A percentile compares a stretch with the other conserved stretches of the same genome.
Evolutionary conservation across 2,329 filamentous ascomycete genomes (phyloP).

Genomic region (Boeremia exigua): DNA sequence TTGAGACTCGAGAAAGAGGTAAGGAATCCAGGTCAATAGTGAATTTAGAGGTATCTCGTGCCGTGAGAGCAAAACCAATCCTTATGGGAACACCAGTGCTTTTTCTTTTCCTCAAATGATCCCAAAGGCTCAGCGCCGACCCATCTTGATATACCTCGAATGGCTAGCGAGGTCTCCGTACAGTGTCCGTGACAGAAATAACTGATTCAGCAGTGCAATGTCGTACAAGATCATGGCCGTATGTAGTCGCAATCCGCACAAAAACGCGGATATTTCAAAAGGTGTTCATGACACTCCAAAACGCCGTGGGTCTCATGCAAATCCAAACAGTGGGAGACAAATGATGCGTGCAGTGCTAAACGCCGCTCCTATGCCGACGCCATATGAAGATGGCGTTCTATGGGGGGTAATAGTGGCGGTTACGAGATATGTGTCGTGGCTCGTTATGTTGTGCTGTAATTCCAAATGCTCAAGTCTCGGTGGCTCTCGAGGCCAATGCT

Average conservation of each 20-base stretch:
- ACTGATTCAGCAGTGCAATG: constrained; percentile 30
- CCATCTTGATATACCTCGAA: background rate
- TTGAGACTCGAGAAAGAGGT: too few relatives aligned
- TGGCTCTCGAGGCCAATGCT: constrained; percentile 16
- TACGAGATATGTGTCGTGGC: constrained; percentile 34
- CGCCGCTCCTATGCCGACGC: constrained; percentile 47
- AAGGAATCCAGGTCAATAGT: background rate
- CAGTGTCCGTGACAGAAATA: constrained; percentile 8
- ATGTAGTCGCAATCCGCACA: constrained; percentile 21
- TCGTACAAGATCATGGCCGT: constrained; percentile 28
- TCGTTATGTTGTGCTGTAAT: constrained; percentile 36
- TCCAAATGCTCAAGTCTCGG: constrained; percentile 29
- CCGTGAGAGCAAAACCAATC: constrained; percentile 1
- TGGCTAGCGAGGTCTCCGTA: constrained; percentile 3
- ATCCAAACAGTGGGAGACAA: constrained; percentile 29
- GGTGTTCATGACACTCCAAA: constrained; percentile 34
- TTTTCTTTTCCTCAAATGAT: constrained; percentile 1
- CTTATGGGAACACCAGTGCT: constrained; percentile 1
- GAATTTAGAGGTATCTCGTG: constrained; percentile 14
- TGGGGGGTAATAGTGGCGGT: constrained; percentile 34
- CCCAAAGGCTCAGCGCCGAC: background rate
- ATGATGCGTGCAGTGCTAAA: constrained; percentile 42
- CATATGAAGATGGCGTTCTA: constrained; percentile 38
- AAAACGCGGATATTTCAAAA: constrained; percentile 20
- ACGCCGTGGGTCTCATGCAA: constrained; percentile 43